phyloP scores from a whole-genome alignment of 164 flowering plant species.

The Magnolia kwangsiensis region DNA sequence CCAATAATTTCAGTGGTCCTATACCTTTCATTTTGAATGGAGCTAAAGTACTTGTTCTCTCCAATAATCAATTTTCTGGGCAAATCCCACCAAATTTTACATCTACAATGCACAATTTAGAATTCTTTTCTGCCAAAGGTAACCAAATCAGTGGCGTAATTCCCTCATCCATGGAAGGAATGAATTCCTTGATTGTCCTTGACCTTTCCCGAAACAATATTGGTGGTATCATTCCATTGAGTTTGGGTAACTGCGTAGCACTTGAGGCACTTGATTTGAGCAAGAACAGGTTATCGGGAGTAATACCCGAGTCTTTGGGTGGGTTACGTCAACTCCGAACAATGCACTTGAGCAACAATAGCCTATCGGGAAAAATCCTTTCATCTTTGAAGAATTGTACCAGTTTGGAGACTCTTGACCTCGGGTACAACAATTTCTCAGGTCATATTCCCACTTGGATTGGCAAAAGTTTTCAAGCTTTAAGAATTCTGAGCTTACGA shows the following conservation, averaged over 20 bases:
- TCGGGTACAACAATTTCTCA: not conserved
- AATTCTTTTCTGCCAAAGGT: not conserved
- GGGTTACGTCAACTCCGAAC: conserved; percentile 32
- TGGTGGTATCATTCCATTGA: conserved; percentile 9
- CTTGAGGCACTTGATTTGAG: conserved; percentile 36
- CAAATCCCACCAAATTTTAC: not conserved
- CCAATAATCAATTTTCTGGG: conserved; percentile 2
- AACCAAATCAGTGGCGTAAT: conserved; percentile 39
- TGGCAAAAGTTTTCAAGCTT: not conserved
- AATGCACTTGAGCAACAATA: conserved; percentile 34
- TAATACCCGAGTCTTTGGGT: conserved; percentile 35
- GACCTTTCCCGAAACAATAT: not conserved
- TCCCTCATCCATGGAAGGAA: conserved; percentile 31
- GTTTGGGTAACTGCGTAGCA: conserved; percentile 24
- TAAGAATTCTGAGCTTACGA: not conserved
- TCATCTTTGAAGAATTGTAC: conserved; percentile 6
- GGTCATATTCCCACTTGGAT: conserved; percentile 1
- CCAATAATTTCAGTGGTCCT: not conserved
- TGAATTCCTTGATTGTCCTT: conserved; percentile 18
- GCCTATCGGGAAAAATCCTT: conserved; percentile 39
- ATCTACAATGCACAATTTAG: not conserved
- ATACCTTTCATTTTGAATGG: not conserved
- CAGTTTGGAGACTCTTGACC: not conserved
- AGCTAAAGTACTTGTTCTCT: not conserved
- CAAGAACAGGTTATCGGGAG: conserved; percentile 32